Conservation (phyloP, 257 asterid genomes). For the Solanum bulbocastanum region DNA sequence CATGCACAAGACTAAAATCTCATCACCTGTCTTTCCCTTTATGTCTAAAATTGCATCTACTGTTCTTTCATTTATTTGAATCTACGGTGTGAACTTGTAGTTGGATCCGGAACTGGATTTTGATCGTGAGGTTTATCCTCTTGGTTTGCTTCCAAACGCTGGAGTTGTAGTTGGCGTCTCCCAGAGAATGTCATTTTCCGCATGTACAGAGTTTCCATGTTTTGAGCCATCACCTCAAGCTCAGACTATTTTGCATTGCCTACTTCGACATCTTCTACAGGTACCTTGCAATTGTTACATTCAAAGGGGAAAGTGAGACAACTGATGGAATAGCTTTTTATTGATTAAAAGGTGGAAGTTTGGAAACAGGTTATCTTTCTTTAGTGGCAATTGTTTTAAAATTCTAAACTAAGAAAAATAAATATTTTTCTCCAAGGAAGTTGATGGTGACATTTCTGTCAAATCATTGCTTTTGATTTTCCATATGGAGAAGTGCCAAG, state of each 20-base stretch:
- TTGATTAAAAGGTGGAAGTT: neutral
- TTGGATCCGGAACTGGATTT: constrained; percentile 98
- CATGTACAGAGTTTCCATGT: constrained; percentile 98
- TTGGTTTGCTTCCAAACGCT: constrained; percentile 92
- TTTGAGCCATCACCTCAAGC: constrained; percentile 99
- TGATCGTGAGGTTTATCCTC: constrained; percentile 99
- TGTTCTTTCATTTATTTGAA: constrained; percentile 7
- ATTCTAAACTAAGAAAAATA: neutral
- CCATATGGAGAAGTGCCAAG: neutral
- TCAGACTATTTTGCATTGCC: constrained; percentile 94
- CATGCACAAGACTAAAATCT: neutral
- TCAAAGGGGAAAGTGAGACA: neutral
- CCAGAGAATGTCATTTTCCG: constrained; percentile 97
- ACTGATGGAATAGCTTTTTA: neutral
- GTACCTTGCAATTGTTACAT: constrained; percentile 20
- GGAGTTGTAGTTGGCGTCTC: constrained; percentile 99
- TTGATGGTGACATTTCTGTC: neutral
- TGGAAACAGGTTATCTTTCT: neutral
- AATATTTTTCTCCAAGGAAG: neutral
- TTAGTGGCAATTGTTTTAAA: neutral
- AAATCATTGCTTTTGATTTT: neutral
- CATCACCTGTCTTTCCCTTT: neutral
- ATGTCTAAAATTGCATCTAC: neutral
- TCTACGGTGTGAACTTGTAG: constrained; percentile 37
- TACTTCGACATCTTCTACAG: constrained; percentile 99